Evolutionary conservation across 768 basidiomycete genomes (phyloP).

Genomic region (Boletus vinaceobasis): DNA sequence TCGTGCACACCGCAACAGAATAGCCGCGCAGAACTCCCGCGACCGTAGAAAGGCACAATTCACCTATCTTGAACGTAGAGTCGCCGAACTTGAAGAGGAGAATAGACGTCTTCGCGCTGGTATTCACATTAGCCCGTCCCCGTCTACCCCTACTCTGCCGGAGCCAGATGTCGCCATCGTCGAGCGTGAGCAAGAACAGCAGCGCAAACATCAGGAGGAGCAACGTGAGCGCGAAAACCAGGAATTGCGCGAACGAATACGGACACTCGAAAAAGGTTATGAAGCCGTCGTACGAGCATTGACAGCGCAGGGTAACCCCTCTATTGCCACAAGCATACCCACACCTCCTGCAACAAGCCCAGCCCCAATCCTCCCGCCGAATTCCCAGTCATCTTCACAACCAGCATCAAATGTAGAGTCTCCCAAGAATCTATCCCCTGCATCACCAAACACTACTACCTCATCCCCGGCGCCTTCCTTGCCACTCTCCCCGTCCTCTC

Average conservation of each 20-base stretch:
- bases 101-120: conserved; percentile 71
- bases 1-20: conserved; percentile 86
- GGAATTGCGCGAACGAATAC: conserved; percentile 72
- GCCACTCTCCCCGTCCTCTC: conserved; percentile 41
- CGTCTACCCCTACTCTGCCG: conserved; percentile 10
- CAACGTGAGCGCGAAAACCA: conserved; percentile 63
- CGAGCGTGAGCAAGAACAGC: conserved; percentile 28
- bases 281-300: conserved; percentile 76
- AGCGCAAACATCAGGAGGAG: conserved; percentile 36
- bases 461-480: conserved; percentile 34
- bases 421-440: conserved; percentile 21
- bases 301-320: conserved; percentile 49
- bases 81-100: conserved; percentile 77
- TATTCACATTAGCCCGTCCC: conserved; percentile 28
- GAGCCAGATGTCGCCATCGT: conserved; percentile 24
- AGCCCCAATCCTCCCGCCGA: conserved; percentile 7
- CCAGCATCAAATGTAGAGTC: conserved; percentile 22
- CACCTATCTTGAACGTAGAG: conserved; percentile 58
- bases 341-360: conserved; percentile 14
- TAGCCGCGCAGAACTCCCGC: conserved; percentile 90
- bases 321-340: conserved; percentile 18
- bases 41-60: conserved; percentile 89
- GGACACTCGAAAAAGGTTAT: conserved; percentile 77
- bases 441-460: conserved; percentile 24
- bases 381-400: conserved; percentile 22